Conservation (phyloP, 2,329 filamentous ascomycete genomes). For the Fusarium protoensiforme region DNA sequence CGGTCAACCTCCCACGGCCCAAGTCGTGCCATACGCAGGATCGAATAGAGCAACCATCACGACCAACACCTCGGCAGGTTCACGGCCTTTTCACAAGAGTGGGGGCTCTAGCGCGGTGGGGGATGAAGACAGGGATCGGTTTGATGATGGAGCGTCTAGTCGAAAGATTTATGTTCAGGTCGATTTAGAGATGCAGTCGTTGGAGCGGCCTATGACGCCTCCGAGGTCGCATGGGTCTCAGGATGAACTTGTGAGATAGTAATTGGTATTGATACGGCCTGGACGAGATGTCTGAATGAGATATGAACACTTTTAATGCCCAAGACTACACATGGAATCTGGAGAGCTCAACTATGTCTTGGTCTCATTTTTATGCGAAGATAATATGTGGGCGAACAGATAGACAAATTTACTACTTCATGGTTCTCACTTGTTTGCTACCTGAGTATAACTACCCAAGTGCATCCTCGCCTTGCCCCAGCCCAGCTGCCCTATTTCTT, state of each 20-base stretch:
- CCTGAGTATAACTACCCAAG: too few species aligned
- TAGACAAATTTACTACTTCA: background rate
- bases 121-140: background rate
- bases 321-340: background rate
- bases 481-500: background rate
- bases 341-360: background rate
- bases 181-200: background rate
- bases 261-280: background rate
- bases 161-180: background rate
- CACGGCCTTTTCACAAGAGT: background rate
- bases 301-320: background rate
- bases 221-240: background rate
- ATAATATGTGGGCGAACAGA: too few species aligned
- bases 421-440: too few species aligned
- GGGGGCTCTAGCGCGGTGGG: background rate
- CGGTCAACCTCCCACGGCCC: background rate
- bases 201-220: background rate
- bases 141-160: background rate
- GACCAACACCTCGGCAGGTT: background rate
- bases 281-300: background rate
- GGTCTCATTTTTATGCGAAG: too few species aligned
- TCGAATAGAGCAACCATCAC: background rate
- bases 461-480: too few species aligned
- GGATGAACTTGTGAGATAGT: background rate
- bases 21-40: background rate